Evolutionary conservation across 331 rosid species (phyloP).

Genomic region (Quercus phellos): DNA sequence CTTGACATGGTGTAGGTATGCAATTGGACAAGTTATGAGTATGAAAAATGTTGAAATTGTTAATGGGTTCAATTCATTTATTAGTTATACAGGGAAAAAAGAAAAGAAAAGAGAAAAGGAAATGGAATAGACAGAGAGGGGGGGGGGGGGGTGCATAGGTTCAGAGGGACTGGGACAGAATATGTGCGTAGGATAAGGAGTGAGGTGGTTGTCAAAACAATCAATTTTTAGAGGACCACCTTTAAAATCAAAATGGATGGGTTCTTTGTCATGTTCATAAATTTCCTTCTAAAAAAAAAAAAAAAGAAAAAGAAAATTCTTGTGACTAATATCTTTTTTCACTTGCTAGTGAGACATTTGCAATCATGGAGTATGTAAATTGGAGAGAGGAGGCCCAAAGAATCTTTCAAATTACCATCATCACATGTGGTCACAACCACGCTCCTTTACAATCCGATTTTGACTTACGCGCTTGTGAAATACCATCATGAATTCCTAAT

Average conservation of each 20-base stretch:
- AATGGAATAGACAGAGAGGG: neutral
- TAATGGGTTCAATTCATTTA: constrained; percentile 27
- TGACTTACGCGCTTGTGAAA: neutral
- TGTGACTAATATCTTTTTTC: constrained; percentile 14
- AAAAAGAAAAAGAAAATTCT: neutral
- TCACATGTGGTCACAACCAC: constrained; percentile 39
- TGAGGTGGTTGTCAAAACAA: constrained; percentile 54
- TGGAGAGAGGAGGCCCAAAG: constrained; percentile 32
- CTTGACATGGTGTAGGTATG: constrained; percentile 59
- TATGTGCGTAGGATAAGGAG: constrained; percentile 56
- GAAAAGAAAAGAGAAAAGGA: neutral
- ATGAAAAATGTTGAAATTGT: constrained; percentile 35
- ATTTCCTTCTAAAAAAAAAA: constrained; percentile 27
- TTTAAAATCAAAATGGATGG: constrained; percentile 59
- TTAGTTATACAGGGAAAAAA: neutral
- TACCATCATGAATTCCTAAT: too few relatives aligned
- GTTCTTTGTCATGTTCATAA: constrained; percentile 61
- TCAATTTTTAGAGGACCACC: constrained; percentile 71
- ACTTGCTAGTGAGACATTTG: constrained; percentile 11
- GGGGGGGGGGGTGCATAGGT: constrained; percentile 56
- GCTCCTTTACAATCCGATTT: neutral
- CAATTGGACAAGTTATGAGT: constrained; percentile 21
- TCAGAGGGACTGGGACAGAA: constrained; percentile 30
- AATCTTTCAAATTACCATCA: constrained; percentile 30
- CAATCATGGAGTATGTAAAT: constrained; percentile 36